These are phyloP conservation scores for Ogataea methanolica DNA, from an alignment of 805 yeast genomes.

Conservation along the genomic window DNA sequence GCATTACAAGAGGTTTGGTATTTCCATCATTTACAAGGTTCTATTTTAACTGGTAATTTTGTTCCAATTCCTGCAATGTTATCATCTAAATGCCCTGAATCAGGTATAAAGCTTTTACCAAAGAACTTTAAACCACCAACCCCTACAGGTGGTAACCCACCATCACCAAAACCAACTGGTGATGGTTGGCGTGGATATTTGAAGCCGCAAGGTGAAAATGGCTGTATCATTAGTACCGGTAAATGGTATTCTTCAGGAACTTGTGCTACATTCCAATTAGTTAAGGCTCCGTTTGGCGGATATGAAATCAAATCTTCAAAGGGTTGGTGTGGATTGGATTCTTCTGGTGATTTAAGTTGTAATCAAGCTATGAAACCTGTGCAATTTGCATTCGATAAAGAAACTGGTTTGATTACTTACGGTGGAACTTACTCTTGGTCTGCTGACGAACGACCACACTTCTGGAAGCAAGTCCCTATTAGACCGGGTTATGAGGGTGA, in stretches of 20 bases:
- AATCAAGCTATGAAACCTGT: constrained; percentile 33
- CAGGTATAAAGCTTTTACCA: constrained; percentile 70
- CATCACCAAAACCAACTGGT: constrained; percentile 31
- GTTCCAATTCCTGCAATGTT: constrained; percentile 55
- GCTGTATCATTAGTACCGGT: constrained; percentile 84
- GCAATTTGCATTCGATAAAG: constrained; percentile 55
- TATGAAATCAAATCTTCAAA: constrained; percentile 60
- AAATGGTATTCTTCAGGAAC: constrained; percentile 79
- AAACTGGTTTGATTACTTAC: constrained; percentile 43
- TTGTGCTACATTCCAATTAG: constrained; percentile 70
- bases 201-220: constrained; percentile 46
- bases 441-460: constrained; percentile 39
- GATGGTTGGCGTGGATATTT: constrained; percentile 40
- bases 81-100: constrained; percentile 59
- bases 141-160: constrained; percentile 24
- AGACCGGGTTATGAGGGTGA: constrained; percentile 39
- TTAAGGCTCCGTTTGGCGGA: constrained; percentile 67
- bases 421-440: constrained; percentile 66
- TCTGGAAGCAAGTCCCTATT: constrained; percentile 45
- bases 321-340: constrained; percentile 63
- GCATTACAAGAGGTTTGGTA: constrained; percentile 73
- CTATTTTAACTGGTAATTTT: constrained; percentile 62
- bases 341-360: constrained; percentile 27
- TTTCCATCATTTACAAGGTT: constrained; percentile 70
- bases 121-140: constrained; percentile 37